Evolutionary conservation across 148 eudicot species (phyloP).

Genomic region (Vaccinium corymbosum): DNA sequence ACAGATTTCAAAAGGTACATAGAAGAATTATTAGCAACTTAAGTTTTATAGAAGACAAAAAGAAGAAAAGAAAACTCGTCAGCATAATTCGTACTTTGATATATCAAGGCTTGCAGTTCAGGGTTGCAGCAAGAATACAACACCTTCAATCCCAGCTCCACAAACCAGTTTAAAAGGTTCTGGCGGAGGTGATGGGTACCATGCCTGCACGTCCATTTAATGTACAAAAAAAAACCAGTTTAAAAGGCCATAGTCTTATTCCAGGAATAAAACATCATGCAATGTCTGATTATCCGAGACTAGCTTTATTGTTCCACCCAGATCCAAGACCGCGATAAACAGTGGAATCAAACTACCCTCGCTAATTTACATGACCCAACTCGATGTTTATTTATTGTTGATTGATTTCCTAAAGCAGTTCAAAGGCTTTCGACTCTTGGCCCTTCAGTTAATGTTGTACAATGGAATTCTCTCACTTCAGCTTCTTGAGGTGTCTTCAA

Average conservation of each 20-base stretch:
- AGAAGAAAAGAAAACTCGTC: neutral
- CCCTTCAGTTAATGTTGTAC: neutral
- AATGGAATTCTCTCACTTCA: neutral
- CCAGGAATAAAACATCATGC: neutral
- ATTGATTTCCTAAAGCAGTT: neutral
- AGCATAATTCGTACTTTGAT: neutral
- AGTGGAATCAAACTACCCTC: neutral
- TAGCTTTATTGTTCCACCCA: neutral
- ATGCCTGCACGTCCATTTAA: no score
- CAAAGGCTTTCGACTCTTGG: neutral
- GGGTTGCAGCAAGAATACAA: neutral
- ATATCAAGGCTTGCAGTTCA: neutral
- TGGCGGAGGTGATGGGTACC: no score
- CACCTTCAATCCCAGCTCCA: neutral
- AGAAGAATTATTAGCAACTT: neutral
- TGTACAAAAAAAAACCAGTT: neutral
- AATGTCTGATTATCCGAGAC: neutral
- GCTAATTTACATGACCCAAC: neutral
- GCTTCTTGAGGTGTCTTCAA: conserved; percentile 25
- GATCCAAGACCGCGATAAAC: neutral
- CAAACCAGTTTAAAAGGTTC: neutral
- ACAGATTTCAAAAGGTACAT: neutral
- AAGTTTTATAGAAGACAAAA: neutral
- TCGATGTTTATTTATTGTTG: neutral
- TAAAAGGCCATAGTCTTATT: neutral